A percentile compares a stretch with the other conserved stretches of the same genome.
Evolutionary conservation across 2,329 filamentous ascomycete genomes (phyloP).

Genomic region (Penicillium sp.): DNA sequence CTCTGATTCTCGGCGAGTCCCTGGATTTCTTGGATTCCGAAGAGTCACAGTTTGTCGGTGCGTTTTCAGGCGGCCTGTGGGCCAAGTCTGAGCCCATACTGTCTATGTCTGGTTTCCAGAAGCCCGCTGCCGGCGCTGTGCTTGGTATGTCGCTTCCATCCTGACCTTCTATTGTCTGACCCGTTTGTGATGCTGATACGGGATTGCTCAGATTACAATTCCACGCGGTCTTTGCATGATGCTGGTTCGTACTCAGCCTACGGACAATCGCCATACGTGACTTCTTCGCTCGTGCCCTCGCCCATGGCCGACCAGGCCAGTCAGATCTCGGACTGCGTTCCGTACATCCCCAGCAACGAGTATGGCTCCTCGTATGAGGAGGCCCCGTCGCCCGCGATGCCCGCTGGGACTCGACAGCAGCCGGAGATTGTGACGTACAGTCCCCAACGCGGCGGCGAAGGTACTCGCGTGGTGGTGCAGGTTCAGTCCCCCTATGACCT

Average conservation of each 20-base stretch:
- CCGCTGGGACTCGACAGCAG: constrained; percentile 56
- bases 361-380: constrained; percentile 56
- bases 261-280: constrained; percentile 41
- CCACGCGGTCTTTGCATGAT: constrained; percentile 39
- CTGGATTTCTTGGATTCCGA: constrained; percentile 47
- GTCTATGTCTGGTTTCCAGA: constrained; percentile 80
- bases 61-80: constrained; percentile 52
- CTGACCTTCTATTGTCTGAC: constrained; percentile 1
- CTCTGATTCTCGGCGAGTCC: constrained; percentile 49
- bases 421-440: constrained; percentile 67
- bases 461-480: constrained; percentile 69
- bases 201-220: constrained; percentile 34
- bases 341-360: constrained; percentile 39
- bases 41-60: constrained; percentile 45
- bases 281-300: constrained; percentile 39
- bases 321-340: constrained; percentile 42
- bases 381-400: constrained; percentile 65
- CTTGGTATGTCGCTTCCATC: constrained; percentile 65
- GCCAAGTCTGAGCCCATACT: constrained; percentile 61
- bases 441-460: constrained; percentile 65
- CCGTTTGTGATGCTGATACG: constrained; percentile 14
- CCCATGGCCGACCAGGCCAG: constrained; percentile 42
- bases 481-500: constrained; percentile 74
- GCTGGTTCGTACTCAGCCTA: constrained; percentile 43
- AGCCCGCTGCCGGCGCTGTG: constrained; percentile 70